Evolutionary conservation across 2,329 filamentous ascomycete genomes (phyloP).

Genomic region (Aaosphaeria pasadenensis): DNA sequence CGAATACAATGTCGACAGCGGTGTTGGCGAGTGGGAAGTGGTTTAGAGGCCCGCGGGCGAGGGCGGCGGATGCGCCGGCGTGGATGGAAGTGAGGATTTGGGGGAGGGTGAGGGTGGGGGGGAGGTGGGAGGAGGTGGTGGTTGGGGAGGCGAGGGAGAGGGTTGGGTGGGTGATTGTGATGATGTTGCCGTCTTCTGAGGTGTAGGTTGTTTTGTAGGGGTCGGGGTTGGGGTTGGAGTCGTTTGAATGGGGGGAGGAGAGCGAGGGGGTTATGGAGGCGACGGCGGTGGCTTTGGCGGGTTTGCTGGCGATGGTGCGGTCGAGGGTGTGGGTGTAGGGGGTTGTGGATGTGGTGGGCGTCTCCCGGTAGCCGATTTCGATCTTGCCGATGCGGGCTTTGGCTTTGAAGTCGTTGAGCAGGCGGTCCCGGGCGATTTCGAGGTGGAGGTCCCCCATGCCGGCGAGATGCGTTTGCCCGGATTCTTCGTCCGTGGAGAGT

Average conservation of each 20-base stretch:
- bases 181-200: slow-evolving; percentile 65
- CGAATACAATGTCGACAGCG: slow-evolving; percentile 66
- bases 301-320: slow-evolving; percentile 74
- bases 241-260: slow-evolving; percentile 13
- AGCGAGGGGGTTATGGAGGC: slow-evolving; percentile 61
- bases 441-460: slow-evolving; percentile 97
- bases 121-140: slow-evolving; percentile 48
- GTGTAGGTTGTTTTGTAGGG: slow-evolving; percentile 26
- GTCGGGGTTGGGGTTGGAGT: slow-evolving; percentile 8
- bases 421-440: slow-evolving; percentile 84
- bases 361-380: slow-evolving; percentile 93
- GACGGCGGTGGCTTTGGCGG: slow-evolving; percentile 73
- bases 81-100: slow-evolving; percentile 57
- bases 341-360: slow-evolving; percentile 58
- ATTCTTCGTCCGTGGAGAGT: slow-evolving; percentile 81
- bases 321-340: slow-evolving; percentile 67
- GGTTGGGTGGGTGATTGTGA: slow-evolving; percentile 55
- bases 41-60: slow-evolving; percentile 80
- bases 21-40: slow-evolving; percentile 77
- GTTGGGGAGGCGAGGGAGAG: slow-evolving; percentile 40
- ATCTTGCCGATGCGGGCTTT: slow-evolving; percentile 85
- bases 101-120: slow-evolving; percentile 51
- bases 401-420: slow-evolving; percentile 84
- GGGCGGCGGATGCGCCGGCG: slow-evolving; percentile 77
- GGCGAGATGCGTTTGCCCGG: slow-evolving; percentile 86